Evolutionary conservation across 805 yeast genomes (phyloP), one percentile per base, ranked within the genome.

Genomic region (Saturnispora serradocipensis): DNA sequence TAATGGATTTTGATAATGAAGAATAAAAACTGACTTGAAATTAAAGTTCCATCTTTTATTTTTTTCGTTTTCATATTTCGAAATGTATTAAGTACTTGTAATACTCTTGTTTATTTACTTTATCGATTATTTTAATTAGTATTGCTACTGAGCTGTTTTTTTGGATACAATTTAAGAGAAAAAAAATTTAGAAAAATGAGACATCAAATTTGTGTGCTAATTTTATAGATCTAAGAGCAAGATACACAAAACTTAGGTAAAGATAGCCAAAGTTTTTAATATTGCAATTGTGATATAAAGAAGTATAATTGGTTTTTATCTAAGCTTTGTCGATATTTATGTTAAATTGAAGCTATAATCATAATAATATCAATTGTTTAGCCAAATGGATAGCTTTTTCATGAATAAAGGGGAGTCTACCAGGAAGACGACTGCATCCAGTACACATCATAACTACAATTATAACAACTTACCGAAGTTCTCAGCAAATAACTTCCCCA

Each of bases 401-500:
- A 45, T 15, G 27, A 27, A 47, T 24, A 47, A 28, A 22, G n/a
- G 34, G 2, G 27, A 16, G 35, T 22, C 40, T 25, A 16, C 16
- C 11, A 27, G 50, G 30, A 39, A 15, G 10, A 22, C 24, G 11
- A 44, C 49, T 13, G 45, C 50, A 20, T 50, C 56, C 2, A 27
- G 38, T 4, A n/a, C 30, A 20, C 40, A 18, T 30, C 54, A 38
- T 20, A 43, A 46, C 5, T 52, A 51, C 24, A 48, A 48, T 18
- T 54, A 46, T 38, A 46, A 50, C 13, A 56, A 52, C 16, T 22
- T 57, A 18, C 59, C 59, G 1, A 44, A 54, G 10, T 57, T 57
- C 43, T 45, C 51, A 16, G 43, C 46, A 15, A 50, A 43, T 25
- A 44, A 39, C 9, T 24, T 22, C 4, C 9, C 30, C 35, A 40